Base-by-base conservation (phyloP, 768 basidiomycete genomes). In the Dacryopinax spathularia region DNA sequence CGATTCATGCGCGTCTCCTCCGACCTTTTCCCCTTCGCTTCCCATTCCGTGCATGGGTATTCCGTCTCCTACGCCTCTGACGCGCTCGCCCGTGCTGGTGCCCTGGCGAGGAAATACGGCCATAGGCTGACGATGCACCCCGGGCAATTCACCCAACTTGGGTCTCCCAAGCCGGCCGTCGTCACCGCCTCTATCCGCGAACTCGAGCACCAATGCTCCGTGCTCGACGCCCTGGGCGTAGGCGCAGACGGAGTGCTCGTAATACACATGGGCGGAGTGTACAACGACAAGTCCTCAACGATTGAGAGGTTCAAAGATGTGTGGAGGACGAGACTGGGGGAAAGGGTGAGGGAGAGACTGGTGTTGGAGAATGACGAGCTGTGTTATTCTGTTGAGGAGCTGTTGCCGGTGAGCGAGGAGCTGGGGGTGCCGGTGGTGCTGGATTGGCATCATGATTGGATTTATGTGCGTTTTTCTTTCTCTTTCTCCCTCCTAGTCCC, bases 311-410 rank as follows among this genome's bases (percentile, higher is more conserved):
- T 95, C 71, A 88, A 85, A 71, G 76, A 81, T 64, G 87, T 85
- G 15, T 87, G 90, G 64, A 75, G 71, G 59, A 77, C 80, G 10
- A 69, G 73, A n/a, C 78, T 91, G 36, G 78, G 84, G 7, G 75
- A 80, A 22, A 80, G 81, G 25, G 84, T 91, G 64, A 82, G 87
- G 65, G 79, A 79, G 15, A 79, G 94, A 44, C 72, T 94, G 22
- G 92, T 91, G 1, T 77, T 93, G n/a, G 94, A 97, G 74, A 97
- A 96, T 65, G 94, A 96, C 67, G 94, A 97, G 77, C 79, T 96
- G 67, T 95, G 91, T 70, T 96, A 93, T 73, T 90, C 83, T 61
- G 87, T 88, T 0, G 90, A 90, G 65, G 94, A 96, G 63, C 77
- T 96, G 12, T 77, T 96, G n/a, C 86, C 88, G 0, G 68, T 93